These are phyloP conservation scores for Lagenidium sp. DNA, from an alignment of 352 stramenopile genomes.

Conservation along the genomic window DNA sequence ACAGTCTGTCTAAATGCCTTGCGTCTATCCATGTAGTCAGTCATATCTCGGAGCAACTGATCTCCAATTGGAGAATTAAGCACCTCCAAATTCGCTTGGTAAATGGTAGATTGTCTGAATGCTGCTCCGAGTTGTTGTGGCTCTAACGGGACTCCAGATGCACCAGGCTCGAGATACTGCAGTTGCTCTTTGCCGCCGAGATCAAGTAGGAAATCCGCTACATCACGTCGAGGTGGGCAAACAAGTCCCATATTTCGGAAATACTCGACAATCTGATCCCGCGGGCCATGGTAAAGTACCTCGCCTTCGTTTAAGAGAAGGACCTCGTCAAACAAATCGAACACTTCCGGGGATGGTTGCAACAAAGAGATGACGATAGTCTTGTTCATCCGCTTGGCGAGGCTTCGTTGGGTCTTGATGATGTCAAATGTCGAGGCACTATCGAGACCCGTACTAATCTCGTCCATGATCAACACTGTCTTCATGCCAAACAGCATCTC, in stretches of 20 bases:
- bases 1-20: conserved; percentile 28
- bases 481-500: conserved; percentile 58
- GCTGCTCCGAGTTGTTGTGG: neutral
- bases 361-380: conserved; percentile 51
- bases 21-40: conserved; percentile 26
- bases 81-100: neutral
- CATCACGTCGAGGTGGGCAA: conserved; percentile 29
- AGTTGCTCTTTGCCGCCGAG: conserved; percentile 28
- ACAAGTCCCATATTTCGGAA: conserved; percentile 28
- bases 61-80: neutral
- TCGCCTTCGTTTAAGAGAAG: conserved; percentile 48
- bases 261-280: conserved; percentile 21
- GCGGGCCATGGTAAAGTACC: conserved; percentile 51
- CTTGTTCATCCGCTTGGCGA: conserved; percentile 29
- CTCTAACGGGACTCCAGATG: neutral
- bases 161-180: conserved; percentile 18
- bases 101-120: neutral
- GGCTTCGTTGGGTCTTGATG: conserved; percentile 37
- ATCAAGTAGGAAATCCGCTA: conserved; percentile 45
- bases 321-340: conserved; percentile 47
- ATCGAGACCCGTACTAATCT: conserved; percentile 90
- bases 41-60: conserved; percentile 48
- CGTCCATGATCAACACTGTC: conserved; percentile 65
- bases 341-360: conserved; percentile 45
- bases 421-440: conserved; percentile 87